Evolutionary conservation across 768 basidiomycete genomes (phyloP).

Genomic region (Terana coerulea): DNA sequence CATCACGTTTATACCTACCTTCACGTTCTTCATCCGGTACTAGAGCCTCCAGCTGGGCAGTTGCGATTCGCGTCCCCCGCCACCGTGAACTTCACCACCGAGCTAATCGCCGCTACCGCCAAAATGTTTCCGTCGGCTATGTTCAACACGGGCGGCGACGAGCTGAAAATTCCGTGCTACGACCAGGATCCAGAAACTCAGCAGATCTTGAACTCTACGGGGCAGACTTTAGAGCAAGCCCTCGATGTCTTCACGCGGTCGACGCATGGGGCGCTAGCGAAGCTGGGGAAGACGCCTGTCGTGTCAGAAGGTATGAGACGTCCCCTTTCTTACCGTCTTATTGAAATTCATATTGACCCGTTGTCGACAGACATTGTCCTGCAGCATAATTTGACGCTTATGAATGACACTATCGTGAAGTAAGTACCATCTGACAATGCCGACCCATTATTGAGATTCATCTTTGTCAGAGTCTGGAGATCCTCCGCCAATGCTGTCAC

Average conservation of each 20-base stretch:
- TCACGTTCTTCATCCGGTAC: constrained; percentile 8
- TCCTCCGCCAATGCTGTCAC: constrained; percentile 55
- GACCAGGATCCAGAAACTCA: constrained; percentile 33
- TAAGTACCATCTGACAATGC: constrained; percentile 28
- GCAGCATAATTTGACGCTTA: constrained; percentile 31
- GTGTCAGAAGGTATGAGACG: constrained; percentile 37
- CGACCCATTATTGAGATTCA: too few species aligned
- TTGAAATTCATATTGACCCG: background rate
- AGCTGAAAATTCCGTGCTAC: constrained; percentile 40
- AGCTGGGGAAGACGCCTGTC: constrained; percentile 43
- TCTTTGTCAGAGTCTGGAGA: constrained; percentile 63
- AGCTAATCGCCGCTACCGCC: constrained; percentile 29
- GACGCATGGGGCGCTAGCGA: constrained; percentile 29
- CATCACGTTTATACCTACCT: background rate
- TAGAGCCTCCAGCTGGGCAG: constrained; percentile 48
- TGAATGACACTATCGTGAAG: constrained; percentile 48
- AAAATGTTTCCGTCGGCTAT: constrained; percentile 30
- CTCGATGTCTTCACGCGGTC: constrained; percentile 33
- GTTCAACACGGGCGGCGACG: constrained; percentile 46
- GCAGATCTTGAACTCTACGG: constrained; percentile 24
- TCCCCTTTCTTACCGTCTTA: background rate
- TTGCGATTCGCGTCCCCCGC: constrained; percentile 35
- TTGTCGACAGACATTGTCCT: constrained; percentile 32
- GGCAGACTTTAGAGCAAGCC: constrained; percentile 34
- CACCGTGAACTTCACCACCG: constrained; percentile 30